Percentiles rank a stretch among this genome's conserved stretches.
phyloP scores from a whole-genome alignment of 2,329 filamentous ascomycete genomes.

The Fusarium acutatum region DNA sequence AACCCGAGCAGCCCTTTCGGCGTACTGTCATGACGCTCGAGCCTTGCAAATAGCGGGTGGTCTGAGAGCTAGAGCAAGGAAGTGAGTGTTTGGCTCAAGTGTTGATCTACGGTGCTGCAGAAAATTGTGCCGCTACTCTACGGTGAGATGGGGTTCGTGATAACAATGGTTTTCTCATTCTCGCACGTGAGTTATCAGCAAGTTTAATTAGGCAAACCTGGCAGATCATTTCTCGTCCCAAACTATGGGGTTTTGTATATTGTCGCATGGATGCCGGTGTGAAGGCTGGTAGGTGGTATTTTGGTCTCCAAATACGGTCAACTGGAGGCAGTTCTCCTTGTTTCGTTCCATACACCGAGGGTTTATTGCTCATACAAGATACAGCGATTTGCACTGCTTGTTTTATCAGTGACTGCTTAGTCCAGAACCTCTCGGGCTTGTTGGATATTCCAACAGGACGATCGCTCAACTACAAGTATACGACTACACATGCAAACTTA shows the following conservation, averaged over 20 bases:
- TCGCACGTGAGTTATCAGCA: not conserved
- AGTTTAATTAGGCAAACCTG: not conserved
- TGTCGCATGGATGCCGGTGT: not conserved
- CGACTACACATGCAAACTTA: not conserved
- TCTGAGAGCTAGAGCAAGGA: conserved; percentile 4
- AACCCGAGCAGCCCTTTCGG: not conserved
- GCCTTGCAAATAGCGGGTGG: conserved; percentile 1
- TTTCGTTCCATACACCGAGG: not conserved
- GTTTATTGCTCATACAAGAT: not conserved
- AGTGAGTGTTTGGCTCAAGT: not conserved
- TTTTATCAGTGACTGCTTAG: not conserved
- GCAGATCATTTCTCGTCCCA: not conserved
- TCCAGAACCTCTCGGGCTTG: not conserved
- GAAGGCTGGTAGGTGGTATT: not conserved
- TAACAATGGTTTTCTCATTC: not conserved
- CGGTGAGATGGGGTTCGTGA: not conserved
- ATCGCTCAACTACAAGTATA: not conserved
- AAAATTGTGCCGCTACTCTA: not conserved
- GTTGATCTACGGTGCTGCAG: not conserved
- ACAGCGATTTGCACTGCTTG: not conserved
- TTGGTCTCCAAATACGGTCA: not conserved
- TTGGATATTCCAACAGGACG: not conserved
- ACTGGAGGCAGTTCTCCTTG: not conserved
- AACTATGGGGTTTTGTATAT: not conserved
- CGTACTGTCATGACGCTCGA: conserved; percentile 17